Conservation (phyloP, 345 rosid genomes). For the Populus ilicifolia region DNA sequence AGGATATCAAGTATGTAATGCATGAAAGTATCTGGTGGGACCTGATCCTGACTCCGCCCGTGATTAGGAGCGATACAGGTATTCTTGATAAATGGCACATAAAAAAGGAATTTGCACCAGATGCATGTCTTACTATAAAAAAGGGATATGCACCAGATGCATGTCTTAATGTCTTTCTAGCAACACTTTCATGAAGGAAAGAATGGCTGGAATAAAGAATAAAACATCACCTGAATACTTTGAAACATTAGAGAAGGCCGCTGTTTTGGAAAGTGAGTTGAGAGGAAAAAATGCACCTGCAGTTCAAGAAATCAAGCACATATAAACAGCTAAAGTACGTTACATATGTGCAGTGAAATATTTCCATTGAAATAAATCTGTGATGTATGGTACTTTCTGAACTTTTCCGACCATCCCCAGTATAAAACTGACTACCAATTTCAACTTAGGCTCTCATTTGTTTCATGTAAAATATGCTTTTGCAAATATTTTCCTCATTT, state of each 20-base stretch:
- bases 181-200: background rate
- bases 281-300: constrained; percentile 66
- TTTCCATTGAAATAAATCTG: background rate
- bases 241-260: constrained; percentile 75
- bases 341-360: background rate
- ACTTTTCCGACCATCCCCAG: background rate
- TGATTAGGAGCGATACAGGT: background rate
- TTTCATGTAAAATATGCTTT: background rate
- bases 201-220: background rate
- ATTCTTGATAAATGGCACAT: background rate
- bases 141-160: background rate
- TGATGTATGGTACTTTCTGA: background rate
- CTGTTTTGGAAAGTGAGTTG: constrained; percentile 84
- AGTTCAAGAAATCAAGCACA: constrained; percentile 5
- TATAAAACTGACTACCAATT: background rate
- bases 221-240: constrained; percentile 65
- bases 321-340: background rate
- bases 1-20: background rate
- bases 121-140: background rate
- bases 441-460: background rate
- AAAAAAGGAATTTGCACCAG: background rate
- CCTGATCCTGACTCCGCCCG: background rate
- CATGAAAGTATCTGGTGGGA: background rate
- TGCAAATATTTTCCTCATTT: background rate
- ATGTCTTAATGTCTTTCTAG: background rate